Evolutionary conservation across 1,284 basidiomycete species (phyloP), one percentile per base, ranked within the genome.

Genomic region (Schizophyllum commune): DNA sequence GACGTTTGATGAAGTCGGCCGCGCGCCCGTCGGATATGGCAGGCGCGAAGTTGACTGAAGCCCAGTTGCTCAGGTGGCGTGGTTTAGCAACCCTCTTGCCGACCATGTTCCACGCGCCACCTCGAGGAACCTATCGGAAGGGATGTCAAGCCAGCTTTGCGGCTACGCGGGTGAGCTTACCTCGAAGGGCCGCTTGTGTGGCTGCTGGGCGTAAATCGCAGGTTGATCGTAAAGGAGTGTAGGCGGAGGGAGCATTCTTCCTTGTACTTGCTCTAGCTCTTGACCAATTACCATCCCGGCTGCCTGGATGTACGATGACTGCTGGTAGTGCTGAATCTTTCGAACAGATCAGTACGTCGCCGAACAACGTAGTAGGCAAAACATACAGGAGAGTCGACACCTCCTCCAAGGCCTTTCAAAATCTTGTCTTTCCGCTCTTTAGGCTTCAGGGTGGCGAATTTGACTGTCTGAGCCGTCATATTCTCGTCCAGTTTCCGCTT

Each of bases 361-460:
- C 27, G 27, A 27, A 27, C 27, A 27, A 27, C 27, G 27, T 5
- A 17, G 32, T 5, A 5, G 27, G 27, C 2, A 20, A 52, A 20
- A 11, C 19, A 27, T 56, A 63, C 63, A 0, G 65, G 65, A 3
- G 63, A 66, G 32, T 27, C 53, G 7, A 62, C 52, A 9, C 59
- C 57, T 51, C 32, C 19, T 3, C 9, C 13, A 54, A 22, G 39
- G 0, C 74, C 77, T 0, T 68, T 64, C 21, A 63, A 58, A 52
- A 83, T 80, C 1, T 68, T 68, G 1, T 65, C 58, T 1, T 78
- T 64, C 2, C 80, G 73, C 0, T 73, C 71, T 0, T 61, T 34
- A 2, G 83, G 82, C 32, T 61, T 71, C 68, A 75, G 70, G 0
- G 77, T 77, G 0, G 83, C 70, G 58, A 81, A 79, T 9, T 68